A percentile compares a stretch with the other conserved stretches of the same genome.
These are phyloP conservation scores for Hyphopichia wangnamkhiaoensis DNA, from an alignment of 1,139 yeast species.

Conservation along the genomic window DNA sequence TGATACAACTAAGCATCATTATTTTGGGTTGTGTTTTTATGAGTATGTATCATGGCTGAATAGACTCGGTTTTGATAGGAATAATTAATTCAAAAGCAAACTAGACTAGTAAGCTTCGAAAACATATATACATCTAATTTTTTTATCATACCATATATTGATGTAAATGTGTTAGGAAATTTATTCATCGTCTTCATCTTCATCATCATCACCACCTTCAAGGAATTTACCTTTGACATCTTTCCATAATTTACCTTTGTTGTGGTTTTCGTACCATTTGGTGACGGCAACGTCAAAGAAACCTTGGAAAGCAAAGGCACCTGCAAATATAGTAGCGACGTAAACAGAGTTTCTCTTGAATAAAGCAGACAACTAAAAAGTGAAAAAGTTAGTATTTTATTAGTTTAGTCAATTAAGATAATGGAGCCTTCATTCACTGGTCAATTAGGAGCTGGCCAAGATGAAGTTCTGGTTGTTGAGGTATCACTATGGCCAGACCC, in stretches of 20 bases:
- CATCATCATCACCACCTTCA: slow-evolving; percentile 59
- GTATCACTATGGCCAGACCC: too few relatives aligned
- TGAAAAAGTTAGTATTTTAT: neutral
- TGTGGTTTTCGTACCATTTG: slow-evolving; percentile 81
- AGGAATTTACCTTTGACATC: slow-evolving; percentile 75
- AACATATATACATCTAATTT: too few relatives aligned
- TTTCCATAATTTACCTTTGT: slow-evolving; percentile 96
- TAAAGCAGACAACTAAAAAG: slow-evolving; percentile 41
- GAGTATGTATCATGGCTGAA: too few relatives aligned
- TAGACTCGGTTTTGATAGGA: too few relatives aligned
- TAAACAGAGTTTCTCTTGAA: slow-evolving; percentile 92
- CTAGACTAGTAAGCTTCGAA: too few relatives aligned
- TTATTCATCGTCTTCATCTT: slow-evolving; percentile 54
- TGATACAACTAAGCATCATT: too few relatives aligned
- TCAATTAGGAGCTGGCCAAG: too few relatives aligned
- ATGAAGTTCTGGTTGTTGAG: too few relatives aligned
- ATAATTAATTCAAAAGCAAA: too few relatives aligned
- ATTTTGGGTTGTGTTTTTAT: too few relatives aligned
- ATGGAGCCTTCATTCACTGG: neutral
- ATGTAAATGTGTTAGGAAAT: neutral
- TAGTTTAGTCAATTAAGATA: neutral
- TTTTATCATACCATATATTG: neutral
- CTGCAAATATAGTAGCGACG: slow-evolving; percentile 81
- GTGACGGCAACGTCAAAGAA: slow-evolving; percentile 80
- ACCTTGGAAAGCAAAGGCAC: slow-evolving; percentile 89